A percentile compares a stretch with the other conserved stretches of the same genome.
Evolutionary conservation across 2,329 filamentous ascomycete genomes (phyloP).

Genomic region (Xylariales sp.): DNA sequence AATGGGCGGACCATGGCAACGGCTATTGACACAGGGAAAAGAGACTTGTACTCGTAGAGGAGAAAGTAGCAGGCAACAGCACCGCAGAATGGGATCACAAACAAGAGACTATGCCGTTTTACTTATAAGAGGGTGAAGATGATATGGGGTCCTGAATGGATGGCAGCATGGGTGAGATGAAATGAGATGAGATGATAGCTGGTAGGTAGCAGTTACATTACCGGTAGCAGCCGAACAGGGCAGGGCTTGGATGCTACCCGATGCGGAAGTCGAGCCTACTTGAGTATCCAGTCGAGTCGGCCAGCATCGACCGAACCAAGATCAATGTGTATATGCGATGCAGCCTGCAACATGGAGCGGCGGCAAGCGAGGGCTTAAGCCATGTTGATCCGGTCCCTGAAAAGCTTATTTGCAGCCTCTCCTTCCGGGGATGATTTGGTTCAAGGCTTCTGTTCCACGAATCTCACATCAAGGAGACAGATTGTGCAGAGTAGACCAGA

Average conservation of each 20-base stretch:
- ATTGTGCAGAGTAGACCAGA: neutral
- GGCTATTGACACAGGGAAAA: neutral
- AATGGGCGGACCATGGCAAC: slow-evolving; percentile 18
- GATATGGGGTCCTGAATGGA: too few species aligned
- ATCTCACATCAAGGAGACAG: neutral
- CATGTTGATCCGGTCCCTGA: neutral
- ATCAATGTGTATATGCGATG: neutral
- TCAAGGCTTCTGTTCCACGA: too few species aligned
- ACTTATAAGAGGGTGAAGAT: too few species aligned
- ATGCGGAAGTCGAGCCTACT: neutral
- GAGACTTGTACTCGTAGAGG: neutral
- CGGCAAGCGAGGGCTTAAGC: neutral
- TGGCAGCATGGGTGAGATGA: neutral
- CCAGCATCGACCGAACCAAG: neutral
- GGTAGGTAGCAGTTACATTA: neutral
- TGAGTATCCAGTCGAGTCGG: too few species aligned
- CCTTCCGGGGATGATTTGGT: neutral
- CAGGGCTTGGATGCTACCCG: neutral
- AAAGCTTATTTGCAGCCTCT: slow-evolving; percentile 6
- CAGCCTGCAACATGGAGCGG: neutral
- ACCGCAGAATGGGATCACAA: neutral
- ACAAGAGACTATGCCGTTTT: neutral
- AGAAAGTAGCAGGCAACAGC: neutral
- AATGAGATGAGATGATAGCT: neutral
- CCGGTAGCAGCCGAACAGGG: neutral